Conservation (phyloP, 2,329 filamentous ascomycete genomes). For the Trichoderma koningii region DNA sequence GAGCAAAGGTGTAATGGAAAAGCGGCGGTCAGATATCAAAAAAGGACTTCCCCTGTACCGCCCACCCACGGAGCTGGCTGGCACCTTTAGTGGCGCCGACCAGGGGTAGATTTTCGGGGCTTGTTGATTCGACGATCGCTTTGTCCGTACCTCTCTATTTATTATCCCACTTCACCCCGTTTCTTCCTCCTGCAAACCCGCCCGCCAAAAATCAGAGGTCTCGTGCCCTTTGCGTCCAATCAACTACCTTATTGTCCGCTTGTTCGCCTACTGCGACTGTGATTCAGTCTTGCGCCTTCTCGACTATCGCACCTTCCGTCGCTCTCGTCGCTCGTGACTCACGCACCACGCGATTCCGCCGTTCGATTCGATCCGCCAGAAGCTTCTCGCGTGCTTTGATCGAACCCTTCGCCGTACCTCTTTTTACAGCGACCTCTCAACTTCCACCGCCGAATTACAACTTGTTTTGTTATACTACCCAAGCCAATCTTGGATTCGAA, state of each 20-base stretch:
- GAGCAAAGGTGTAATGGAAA: background rate
- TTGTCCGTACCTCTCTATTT: slow-evolving; percentile 16
- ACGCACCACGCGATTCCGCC: slow-evolving; percentile 23
- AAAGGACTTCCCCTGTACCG: background rate
- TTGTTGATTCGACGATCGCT: slow-evolving; percentile 17
- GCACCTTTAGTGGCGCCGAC: slow-evolving; percentile 18
- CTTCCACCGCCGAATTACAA: background rate
- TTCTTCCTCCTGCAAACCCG: slow-evolving; percentile 15
- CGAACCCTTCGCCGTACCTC: slow-evolving; percentile 5
- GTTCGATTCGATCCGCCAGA: slow-evolving; percentile 20
- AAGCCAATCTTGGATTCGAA: background rate
- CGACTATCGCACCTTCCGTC: slow-evolving; percentile 22
- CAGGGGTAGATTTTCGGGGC: slow-evolving; percentile 11
- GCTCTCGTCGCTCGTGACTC: slow-evolving; percentile 18
- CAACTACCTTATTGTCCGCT: background rate
- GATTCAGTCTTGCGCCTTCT: slow-evolving; percentile 13
- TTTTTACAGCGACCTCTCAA: background rate
- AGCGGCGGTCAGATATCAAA: background rate
- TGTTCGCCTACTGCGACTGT: background rate
- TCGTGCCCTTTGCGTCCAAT: background rate
- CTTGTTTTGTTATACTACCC: background rate
- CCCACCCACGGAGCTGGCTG: slow-evolving; percentile 8
- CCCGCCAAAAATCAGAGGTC: background rate
- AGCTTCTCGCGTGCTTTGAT: slow-evolving; percentile 8
- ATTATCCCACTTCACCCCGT: slow-evolving; percentile 11